Evolutionary conservation across 2,329 filamentous ascomycete species (phyloP).

Genomic region (Fusarium sp.): DNA sequence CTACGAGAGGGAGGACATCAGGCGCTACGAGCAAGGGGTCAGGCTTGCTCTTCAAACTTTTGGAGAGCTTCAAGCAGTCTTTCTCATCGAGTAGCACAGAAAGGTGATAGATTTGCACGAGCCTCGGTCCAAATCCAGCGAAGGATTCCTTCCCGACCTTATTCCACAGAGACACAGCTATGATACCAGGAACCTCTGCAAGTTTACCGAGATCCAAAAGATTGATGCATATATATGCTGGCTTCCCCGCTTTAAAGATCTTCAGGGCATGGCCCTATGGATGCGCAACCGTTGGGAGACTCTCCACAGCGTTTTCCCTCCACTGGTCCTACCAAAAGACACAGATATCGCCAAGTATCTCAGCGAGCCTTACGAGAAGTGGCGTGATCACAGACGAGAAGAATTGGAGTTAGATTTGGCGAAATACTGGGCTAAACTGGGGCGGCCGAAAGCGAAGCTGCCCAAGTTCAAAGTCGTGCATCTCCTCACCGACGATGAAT

Average conservation of each 20-base stretch:
- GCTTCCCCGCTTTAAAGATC: no score
- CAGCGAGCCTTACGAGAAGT: not conserved
- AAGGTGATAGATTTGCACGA: accelerated
- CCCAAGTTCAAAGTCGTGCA: not conserved
- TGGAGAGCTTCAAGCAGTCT: not conserved
- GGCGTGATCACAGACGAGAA: not conserved
- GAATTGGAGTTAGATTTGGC: no score
- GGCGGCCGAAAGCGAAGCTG: not conserved
- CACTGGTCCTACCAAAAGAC: not conserved
- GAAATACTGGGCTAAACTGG: not conserved
- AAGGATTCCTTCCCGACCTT: not conserved
- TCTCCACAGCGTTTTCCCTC: not conserved
- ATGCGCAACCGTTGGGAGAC: not conserved
- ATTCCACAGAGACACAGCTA: not conserved
- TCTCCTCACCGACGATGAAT: not conserved
- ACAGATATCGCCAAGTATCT: not conserved
- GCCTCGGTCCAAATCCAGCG: not conserved
- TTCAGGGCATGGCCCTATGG: no score
- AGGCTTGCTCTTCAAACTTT: not conserved
- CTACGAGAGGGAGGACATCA: not conserved
- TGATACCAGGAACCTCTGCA: not conserved
- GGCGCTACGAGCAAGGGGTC: accelerated
- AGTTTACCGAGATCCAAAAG: not conserved
- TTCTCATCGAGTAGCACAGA: not conserved
- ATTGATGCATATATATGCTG: not conserved